Evolutionary conservation across 2,329 filamentous ascomycete genomes (phyloP), one percentile per base, ranked within the genome.

Genomic region (Ceratocystiopsis sp.): DNA sequence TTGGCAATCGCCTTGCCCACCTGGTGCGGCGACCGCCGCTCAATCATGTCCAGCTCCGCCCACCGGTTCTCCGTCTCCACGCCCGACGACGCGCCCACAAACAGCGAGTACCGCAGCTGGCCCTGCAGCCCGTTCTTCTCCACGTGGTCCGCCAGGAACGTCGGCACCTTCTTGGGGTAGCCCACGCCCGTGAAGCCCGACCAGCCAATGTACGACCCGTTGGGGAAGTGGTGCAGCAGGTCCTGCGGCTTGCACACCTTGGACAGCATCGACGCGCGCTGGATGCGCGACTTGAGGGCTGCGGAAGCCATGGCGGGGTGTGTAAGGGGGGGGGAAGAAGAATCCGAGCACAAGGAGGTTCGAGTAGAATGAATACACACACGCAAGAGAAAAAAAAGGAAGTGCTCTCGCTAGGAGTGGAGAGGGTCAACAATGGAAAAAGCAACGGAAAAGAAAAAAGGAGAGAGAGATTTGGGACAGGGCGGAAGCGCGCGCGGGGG

Each of bases 11-110:
- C 73, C 67, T 93, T 93, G 57, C 85, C 85, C 47, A 93, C 85
- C 59, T 93, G 85, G 63, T 93, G 85, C 44, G 85, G 85, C 52
- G 75, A 74, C 45, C 85, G 74, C 45, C 84, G 71, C 64, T 89
- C 80, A 54, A 93, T 93, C 85, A 93, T 93, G 63, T 93, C 80
- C 49, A 89, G 66, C 5, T 66, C 62, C n/a, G 86, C 85, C 86
- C 86, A 93, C 60, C 85, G 71, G 61, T 91, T 91, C 66, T 93
- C 85, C 0, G 85, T 93, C 64, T 91, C 85, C 16, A 84, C 81
- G 35, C 85, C 85, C 15, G 83, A 86, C 6, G 82, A 89, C n/a
- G 85, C 85, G 42, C 85, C 86, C 11, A 93, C 85, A 52, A 93
- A 93, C 16, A 93, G 72, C 45, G 76, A 80, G 68, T 93, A 93